These are phyloP conservation scores for Nicotiana otophora DNA, from an alignment of 257 asterid species.

Conservation along the genomic window DNA sequence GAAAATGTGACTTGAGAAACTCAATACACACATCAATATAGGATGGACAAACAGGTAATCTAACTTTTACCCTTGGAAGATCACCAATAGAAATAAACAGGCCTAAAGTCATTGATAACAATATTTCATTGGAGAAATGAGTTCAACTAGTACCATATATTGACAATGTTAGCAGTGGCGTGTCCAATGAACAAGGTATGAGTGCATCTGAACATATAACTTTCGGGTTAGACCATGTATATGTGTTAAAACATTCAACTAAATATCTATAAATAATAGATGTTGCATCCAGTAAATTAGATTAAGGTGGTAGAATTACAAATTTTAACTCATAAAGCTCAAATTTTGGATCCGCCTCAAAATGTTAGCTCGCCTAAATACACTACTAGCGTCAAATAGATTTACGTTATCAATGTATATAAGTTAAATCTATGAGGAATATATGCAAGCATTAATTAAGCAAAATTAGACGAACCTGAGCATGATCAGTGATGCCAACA, in stretches of 20 bases:
- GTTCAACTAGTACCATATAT: too few species aligned
- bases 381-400: neutral
- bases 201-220: too few species aligned
- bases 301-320: too few species aligned
- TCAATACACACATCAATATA: too few species aligned
- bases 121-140: neutral
- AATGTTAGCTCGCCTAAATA: neutral
- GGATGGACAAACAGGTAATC: neutral
- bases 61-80: neutral
- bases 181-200: too few species aligned
- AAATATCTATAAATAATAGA: too few species aligned
- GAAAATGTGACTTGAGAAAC: neutral
- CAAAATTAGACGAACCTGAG: conserved; percentile 47
- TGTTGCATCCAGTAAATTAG: too few species aligned
- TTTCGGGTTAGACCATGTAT: too few species aligned
- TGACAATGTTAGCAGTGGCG: too few species aligned
- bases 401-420: neutral
- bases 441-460: neutral
- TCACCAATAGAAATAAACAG: neutral
- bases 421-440: neutral
- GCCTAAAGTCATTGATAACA: neutral
- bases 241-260: too few species aligned
- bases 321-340: too few species aligned
- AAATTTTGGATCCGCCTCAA: too few species aligned
- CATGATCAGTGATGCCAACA: conserved; percentile 87